A percentile compares a stretch with the other conserved stretches of the same genome.
Conservation (phyloP, 148 eudicot genomes). For the Bassia scoparia region DNA sequence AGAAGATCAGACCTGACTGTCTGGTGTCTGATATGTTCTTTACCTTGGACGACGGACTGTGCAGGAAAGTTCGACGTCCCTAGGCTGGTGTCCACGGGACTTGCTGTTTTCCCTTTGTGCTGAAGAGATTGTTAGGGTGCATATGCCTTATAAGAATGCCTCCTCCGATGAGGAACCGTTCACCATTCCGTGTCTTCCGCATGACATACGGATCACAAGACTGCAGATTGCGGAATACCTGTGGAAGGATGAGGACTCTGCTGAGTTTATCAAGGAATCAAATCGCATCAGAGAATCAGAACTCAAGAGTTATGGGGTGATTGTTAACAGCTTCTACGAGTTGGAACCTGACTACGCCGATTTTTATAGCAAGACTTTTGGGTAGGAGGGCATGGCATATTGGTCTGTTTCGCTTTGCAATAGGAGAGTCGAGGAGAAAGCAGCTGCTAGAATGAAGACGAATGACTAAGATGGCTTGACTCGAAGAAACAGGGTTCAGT, state of each 20-base stretch:
- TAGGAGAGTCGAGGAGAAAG: not conserved
- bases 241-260: not conserved
- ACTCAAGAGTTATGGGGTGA: constrained; percentile 20
- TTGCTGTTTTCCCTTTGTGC: constrained; percentile 36
- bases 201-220: constrained; percentile 19
- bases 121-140: constrained; percentile 17
- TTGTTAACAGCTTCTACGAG: constrained; percentile 33
- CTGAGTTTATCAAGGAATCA: not conserved
- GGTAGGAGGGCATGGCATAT: constrained; percentile 9
- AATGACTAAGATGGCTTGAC: not conserved
- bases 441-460: not conserved
- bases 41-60: constrained; percentile 40
- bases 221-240: constrained; percentile 1
- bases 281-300: constrained; percentile 1
- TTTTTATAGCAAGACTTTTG: not conserved
- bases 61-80: constrained; percentile 43
- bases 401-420: not conserved
- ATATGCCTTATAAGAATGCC: constrained; percentile 35
- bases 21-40: constrained; percentile 46
- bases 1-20: constrained; percentile 32
- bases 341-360: constrained; percentile 28
- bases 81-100: constrained; percentile 45
- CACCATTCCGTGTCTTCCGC: constrained; percentile 36
- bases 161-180: constrained; percentile 42
- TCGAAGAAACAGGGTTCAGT: not conserved